Base-by-base conservation (phyloP, 768 basidiomycete genomes). In the Mycena haematopus region DNA sequence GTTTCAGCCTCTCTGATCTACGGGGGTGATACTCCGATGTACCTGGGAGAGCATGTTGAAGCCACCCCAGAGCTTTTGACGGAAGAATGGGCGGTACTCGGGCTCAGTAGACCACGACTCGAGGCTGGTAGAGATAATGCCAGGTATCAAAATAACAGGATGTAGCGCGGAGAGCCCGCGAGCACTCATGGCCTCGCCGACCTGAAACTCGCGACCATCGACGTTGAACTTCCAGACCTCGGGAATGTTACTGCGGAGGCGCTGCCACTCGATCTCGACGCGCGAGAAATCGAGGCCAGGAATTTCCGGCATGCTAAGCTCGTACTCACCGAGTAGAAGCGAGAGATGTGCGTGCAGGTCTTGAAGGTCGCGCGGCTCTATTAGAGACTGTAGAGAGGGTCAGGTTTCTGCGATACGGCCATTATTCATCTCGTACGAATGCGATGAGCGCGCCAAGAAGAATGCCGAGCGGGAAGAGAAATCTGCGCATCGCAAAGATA, bases 61-160 rank as follows among this genome's bases (percentile, higher is more conserved):
- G 6, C 88, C 89, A 29, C 88, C 89, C 89, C 88, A 90, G 7
- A 89, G 72, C 72, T 93, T 90, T 74, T 96, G 90, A n/a, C 96
- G 86, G 73, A 99, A 99, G 79, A 95, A 97, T 0, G 88, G 72
- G 6, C 92, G 86, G 65, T 94, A 92, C 60, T 93, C 92, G 0
- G 89, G 87, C 6, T 86, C 81, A 0, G 96, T 96, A 6, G 92
- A 90, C 96, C 97, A 99, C 8, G 92, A 95, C 72, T 98, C 96
- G 61, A 98, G 78, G 6, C 91, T 89, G 1, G 95, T 96, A 1
- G 93, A 95, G 38, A 96, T 87, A 53, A 96, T 89, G 1, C 95
- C 95, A 6, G 95, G 95, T 25, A 96, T 84, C n/a, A 97, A 78
- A 2, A 97, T 82, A 14, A 96, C 84, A 0, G 95, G 95, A 72